Conservation (phyloP, 1,284 basidiomycete species). For the Cryptococcus floricola region DNA sequence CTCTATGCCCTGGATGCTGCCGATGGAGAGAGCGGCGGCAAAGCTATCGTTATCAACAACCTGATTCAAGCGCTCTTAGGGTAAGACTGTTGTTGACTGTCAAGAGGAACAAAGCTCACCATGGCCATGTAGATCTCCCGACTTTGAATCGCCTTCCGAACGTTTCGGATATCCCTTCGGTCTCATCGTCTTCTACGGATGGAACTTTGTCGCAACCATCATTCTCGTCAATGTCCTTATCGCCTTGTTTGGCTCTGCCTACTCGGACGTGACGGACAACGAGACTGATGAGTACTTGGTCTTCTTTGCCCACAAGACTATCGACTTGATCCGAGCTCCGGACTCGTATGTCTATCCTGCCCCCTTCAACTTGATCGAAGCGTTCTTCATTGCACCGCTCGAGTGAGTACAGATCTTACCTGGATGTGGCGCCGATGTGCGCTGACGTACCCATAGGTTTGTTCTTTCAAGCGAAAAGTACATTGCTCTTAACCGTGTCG, state of each 20-base stretch:
- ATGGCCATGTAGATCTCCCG: constrained; percentile 60
- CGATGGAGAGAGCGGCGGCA: constrained; percentile 67
- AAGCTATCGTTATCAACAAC: constrained; percentile 62
- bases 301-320: constrained; percentile 81
- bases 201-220: constrained; percentile 81
- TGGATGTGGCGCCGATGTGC: constrained; percentile 40
- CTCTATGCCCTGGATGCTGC: constrained; percentile 86
- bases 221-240: constrained; percentile 92
- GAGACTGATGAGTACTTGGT: constrained; percentile 57
- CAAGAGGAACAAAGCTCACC: background rate
- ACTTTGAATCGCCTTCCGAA: constrained; percentile 64
- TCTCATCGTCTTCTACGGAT: constrained; percentile 77
- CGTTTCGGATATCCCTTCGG: constrained; percentile 58
- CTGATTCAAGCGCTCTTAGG: constrained; percentile 77
- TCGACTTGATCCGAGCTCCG: constrained; percentile 76
- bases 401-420: constrained; percentile 58
- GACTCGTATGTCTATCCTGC: constrained; percentile 54
- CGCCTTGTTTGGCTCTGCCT: constrained; percentile 87
- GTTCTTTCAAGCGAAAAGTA: constrained; percentile 30
- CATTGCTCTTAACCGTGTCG: constrained; percentile 64
- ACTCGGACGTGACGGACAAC: constrained; percentile 63
- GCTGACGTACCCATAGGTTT: constrained; percentile 17
- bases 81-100: constrained; percentile 50
- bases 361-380: constrained; percentile 78
- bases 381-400: constrained; percentile 71